phyloP scores from a whole-genome alignment of 768 basidiomycete species.

The Agaricus subrufescens region DNA sequence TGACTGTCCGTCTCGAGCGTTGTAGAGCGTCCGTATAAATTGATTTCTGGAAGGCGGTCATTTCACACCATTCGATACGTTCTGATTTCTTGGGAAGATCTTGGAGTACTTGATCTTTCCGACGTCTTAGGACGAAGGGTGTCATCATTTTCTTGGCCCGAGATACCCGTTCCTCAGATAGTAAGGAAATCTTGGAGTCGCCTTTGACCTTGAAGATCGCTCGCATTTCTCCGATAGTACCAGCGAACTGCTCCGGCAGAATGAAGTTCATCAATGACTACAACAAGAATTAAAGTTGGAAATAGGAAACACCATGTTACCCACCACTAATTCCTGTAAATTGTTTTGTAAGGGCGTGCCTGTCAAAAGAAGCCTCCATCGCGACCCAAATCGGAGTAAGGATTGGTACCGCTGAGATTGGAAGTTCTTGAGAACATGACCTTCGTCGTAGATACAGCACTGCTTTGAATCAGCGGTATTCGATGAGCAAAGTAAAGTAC shows the following conservation, averaged over 20 bases:
- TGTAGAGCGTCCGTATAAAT: slow-evolving; percentile 86
- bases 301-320: slow-evolving; percentile 22
- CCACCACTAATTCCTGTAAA: slow-evolving; percentile 82
- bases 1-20: slow-evolving; percentile 76
- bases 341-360: slow-evolving; percentile 96
- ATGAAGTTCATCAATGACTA: slow-evolving; percentile 99
- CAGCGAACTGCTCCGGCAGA: slow-evolving; percentile 83
- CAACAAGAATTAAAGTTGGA: slow-evolving; percentile 1
- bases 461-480: slow-evolving; percentile 24
- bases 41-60: slow-evolving; percentile 77
- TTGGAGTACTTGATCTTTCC: slow-evolving; percentile 94
- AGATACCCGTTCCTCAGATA: slow-evolving; percentile 90
- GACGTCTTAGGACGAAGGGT: slow-evolving; percentile 93
- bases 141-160: slow-evolving; percentile 99
- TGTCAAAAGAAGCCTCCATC: slow-evolving; percentile 89
- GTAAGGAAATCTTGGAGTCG: slow-evolving; percentile 82
- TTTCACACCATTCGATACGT: slow-evolving; percentile 91
- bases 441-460: slow-evolving; percentile 96
- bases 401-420: slow-evolving; percentile 95
- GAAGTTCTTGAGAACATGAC: slow-evolving; percentile 95
- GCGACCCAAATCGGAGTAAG: slow-evolving; percentile 76
- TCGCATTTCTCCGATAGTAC: slow-evolving; percentile 71
- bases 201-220: slow-evolving; percentile 97
- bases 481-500: slow-evolving; percentile 23
- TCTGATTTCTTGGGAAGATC: slow-evolving; percentile 93